A percentile compares a stretch with the other conserved stretches of the same genome.
Evolutionary conservation across 495 filamentous ascomycete genomes (phyloP).

Genomic region (Aspergillus baeticus): DNA sequence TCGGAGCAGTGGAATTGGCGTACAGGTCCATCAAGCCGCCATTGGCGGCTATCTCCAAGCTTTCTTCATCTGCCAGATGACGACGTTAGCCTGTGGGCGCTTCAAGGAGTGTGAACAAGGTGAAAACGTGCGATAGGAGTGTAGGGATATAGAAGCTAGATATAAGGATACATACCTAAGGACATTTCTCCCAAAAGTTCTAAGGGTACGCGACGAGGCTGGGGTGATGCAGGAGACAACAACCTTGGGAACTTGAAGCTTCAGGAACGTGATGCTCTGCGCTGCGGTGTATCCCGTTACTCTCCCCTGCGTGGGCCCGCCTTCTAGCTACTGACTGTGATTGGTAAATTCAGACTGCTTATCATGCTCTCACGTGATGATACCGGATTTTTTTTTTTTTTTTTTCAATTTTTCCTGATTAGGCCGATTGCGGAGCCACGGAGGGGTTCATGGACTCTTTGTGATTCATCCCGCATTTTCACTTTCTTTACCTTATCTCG

Average conservation of each 20-base stretch:
- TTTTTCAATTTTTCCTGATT: slow-evolving; percentile 19
- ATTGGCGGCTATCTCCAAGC: slow-evolving; percentile 60
- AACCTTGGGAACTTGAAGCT: too few species aligned
- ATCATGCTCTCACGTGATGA: slow-evolving; percentile 22
- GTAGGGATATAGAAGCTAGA: neutral
- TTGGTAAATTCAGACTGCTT: slow-evolving; percentile 17
- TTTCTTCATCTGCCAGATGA: slow-evolving; percentile 51
- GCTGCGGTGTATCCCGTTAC: too few species aligned
- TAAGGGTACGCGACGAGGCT: neutral
- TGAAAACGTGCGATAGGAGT: neutral
- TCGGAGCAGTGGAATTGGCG: slow-evolving; percentile 20
- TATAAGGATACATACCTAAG: slow-evolving; percentile 30
- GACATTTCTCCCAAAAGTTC: slow-evolving; percentile 31
- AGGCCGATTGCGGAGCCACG: slow-evolving; percentile 13
- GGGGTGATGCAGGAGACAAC: slow-evolving; percentile 2
- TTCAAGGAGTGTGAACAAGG: neutral
- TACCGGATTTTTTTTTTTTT: slow-evolving; percentile 21
- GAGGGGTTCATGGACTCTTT: slow-evolving; percentile 28
- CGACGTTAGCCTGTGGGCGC: slow-evolving; percentile 3
- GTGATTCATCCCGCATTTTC: slow-evolving; percentile 8
- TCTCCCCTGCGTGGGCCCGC: too few species aligned
- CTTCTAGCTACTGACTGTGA: neutral
- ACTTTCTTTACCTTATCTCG: neutral
- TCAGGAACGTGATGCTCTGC: slow-evolving; percentile 7
- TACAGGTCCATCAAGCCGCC: slow-evolving; percentile 72